Base-by-base conservation (phyloP, 305 asterid species). In the Solanum chacoense region DNA sequence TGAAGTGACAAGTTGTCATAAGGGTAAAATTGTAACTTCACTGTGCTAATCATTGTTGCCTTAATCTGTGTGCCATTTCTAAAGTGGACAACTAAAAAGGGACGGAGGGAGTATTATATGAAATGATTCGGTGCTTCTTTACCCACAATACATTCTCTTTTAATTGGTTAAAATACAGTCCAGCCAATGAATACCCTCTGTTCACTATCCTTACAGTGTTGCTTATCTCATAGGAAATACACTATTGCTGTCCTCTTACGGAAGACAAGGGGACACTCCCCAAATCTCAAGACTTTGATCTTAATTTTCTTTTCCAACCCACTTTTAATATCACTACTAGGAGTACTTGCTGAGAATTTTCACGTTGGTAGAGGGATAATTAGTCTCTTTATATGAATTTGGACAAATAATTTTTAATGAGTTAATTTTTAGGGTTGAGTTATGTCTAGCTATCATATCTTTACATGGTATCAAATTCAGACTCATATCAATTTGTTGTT, bases 381-480 rank as follows among this genome's bases (percentile, higher is more conserved):
- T 5, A 16, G 4, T 50, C n/a, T 16, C 0, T 45, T 50, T 16
- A 0, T 50, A 50, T 16, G 4, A 50, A 7, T 0, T 50, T 50
- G 1, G 10, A 50, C 0, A 50, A 50, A 6, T 1, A 1, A 16
- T 16, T 6, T 2, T 0, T 55, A 0, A 55, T 18, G 3, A 18
- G 24, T 0, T 55, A 55, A 0, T 0, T 18, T 6, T 18, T 6
- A 0, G 0, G 24, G 2, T 55, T 55, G 67, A 18, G 1, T 0
- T 16, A 55, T 0, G 2, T 55, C 0, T 20, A 7, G 0, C 18
- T 55, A 0, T 7, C 4, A 18, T 55, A 55, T 18, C 0, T 55
- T 55, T 55, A 55, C 4, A 18, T 55, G 11, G 22, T 42, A 42
- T 42, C 0, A 4, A 0, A 13, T 13, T 0, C 20, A 13, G 7